Percentiles rank a stretch among this genome's conserved stretches.
Conservation (phyloP, 108 stramenopile species). For the Skeletonema marinoi region DNA sequence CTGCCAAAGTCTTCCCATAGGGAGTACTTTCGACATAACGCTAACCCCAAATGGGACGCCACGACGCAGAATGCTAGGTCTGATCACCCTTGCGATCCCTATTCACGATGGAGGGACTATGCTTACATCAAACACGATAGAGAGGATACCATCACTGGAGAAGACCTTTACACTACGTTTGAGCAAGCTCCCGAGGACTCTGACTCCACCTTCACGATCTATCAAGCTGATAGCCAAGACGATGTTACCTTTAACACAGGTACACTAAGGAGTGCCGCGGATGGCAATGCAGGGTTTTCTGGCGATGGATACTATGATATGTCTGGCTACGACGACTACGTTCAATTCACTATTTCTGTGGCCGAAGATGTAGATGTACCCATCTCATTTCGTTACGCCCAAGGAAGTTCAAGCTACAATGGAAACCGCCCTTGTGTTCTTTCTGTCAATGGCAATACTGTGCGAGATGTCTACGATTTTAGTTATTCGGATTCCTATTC, state of each 20-base stretch:
- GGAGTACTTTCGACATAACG: slow-evolving; percentile 46
- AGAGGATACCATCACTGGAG: slow-evolving; percentile 1
- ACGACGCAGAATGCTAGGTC: slow-evolving; percentile 30
- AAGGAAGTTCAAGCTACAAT: slow-evolving; percentile 7
- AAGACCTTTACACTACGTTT: slow-evolving; percentile 20
- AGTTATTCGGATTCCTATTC: slow-evolving; percentile 20
- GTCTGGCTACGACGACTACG: slow-evolving; percentile 15
- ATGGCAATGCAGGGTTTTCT: slow-evolving; percentile 17
- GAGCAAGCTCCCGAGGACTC: slow-evolving; percentile 35
- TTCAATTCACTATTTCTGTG: slow-evolving; percentile 26
- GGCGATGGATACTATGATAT: slow-evolving; percentile 39
- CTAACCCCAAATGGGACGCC: slow-evolving; percentile 46
- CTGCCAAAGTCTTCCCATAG: slow-evolving; percentile 41
- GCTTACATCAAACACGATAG: slow-evolving; percentile 43
- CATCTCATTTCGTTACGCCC: slow-evolving; percentile 37
- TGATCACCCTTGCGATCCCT: slow-evolving; percentile 47
- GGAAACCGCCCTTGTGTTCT: slow-evolving; percentile 23
- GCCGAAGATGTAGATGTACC: slow-evolving; percentile 13
- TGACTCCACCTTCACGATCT: slow-evolving; percentile 25
- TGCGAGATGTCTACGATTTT: slow-evolving; percentile 19
- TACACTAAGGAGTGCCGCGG: slow-evolving; percentile 9
- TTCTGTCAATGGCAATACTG: slow-evolving; percentile 22
- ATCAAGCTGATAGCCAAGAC: slow-evolving; percentile 26
- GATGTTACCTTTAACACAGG: slow-evolving; percentile 7
- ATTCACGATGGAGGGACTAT: slow-evolving; percentile 43